Conservation (phyloP, 202 grass and related monocot species). For the Cymbopogon flexuosus region DNA sequence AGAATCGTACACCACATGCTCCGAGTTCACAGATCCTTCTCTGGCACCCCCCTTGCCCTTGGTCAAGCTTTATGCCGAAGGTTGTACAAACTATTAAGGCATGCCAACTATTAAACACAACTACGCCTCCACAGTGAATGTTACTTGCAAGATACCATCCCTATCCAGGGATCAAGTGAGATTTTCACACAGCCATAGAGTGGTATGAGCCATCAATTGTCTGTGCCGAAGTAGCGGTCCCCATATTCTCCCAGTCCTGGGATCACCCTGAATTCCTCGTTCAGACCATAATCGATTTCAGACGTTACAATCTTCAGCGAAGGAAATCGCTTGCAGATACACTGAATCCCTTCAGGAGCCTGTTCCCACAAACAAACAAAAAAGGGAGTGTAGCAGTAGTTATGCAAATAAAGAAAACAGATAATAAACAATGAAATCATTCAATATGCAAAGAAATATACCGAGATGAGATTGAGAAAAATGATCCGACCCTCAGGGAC, state of each 20-base stretch:
- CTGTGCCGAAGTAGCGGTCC: conserved; percentile 89
- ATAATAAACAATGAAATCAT: background rate
- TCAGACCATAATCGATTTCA: conserved; percentile 82
- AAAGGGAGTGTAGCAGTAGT: background rate
- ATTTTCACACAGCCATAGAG: background rate
- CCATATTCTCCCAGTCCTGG: conserved; percentile 90
- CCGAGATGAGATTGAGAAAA: conserved; percentile 98
- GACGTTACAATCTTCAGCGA: conserved; percentile 82
- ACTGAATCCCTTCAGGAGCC: conserved; percentile 91
- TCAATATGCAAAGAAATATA: conserved; percentile 26
- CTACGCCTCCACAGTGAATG: background rate
- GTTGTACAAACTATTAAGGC: background rate
- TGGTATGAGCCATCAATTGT: conserved; percentile 46
- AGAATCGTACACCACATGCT: background rate
- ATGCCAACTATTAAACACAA: conserved; percentile 2
- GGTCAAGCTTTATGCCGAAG: background rate
- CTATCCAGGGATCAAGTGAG: background rate
- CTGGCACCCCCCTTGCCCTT: background rate
- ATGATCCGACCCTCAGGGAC: conserved; percentile 85
- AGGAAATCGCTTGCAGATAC: conserved; percentile 73
- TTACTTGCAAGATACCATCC: background rate
- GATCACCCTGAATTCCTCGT: conserved; percentile 79
- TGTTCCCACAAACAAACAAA: background rate
- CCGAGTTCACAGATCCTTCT: background rate
- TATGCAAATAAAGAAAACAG: background rate